A percentile compares a stretch with the other conserved stretches of the same genome.
phyloP scores from a whole-genome alignment of 2,329 filamentous ascomycete species.

The Phoma herbarum region DNA sequence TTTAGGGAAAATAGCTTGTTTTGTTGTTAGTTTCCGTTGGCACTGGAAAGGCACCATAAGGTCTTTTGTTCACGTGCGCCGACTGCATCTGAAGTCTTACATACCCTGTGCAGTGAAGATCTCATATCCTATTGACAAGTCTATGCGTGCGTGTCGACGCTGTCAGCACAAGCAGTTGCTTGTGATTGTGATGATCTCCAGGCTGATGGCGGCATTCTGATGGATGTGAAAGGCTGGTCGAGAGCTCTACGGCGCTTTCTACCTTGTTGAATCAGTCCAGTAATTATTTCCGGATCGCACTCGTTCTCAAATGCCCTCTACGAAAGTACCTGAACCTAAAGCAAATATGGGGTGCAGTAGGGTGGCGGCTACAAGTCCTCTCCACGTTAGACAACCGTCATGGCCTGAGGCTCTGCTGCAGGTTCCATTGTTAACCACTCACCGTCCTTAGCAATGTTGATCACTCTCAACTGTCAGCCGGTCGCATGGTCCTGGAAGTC shows the following conservation, averaged over 20 bases:
- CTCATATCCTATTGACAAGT: too few relatives aligned
- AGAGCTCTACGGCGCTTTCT: not conserved
- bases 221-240: too few relatives aligned
- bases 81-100: too few relatives aligned
- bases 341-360: conserved; percentile 1
- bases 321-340: not conserved
- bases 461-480: not conserved
- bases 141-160: too few relatives aligned
- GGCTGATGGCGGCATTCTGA: too few relatives aligned
- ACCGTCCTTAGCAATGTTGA: not conserved
- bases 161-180: too few relatives aligned
- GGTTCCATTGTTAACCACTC: conserved; percentile 1
- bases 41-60: too few relatives aligned
- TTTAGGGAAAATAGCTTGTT: not conserved
- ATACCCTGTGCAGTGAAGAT: too few relatives aligned
- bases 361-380: conserved; percentile 2
- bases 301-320: not conserved
- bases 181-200: too few relatives aligned
- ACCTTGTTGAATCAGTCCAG: not conserved
- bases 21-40: too few relatives aligned
- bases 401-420: conserved; percentile 7
- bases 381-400: conserved; percentile 1
- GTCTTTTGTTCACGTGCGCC: too few relatives aligned
- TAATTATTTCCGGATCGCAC: not conserved
- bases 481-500: not conserved